Conservation (phyloP, 2,329 filamentous ascomycete genomes). For the Xylariaceae sp. region DNA sequence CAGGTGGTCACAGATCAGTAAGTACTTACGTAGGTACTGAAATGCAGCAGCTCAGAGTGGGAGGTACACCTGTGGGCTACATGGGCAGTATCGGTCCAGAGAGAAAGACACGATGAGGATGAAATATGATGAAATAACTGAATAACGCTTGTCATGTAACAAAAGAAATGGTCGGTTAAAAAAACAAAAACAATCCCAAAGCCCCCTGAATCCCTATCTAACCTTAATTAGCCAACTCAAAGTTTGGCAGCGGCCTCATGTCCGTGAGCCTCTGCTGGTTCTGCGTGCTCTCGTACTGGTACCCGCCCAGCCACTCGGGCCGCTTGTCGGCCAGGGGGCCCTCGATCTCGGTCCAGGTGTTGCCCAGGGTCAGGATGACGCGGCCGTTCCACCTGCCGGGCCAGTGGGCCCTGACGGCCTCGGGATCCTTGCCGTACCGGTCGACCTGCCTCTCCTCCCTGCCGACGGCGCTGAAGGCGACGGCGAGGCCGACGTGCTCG, state of each 20-base stretch:
- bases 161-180: no score
- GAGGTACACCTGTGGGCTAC: no score
- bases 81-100: no score
- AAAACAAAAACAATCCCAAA: no score
- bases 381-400: constrained; percentile 32
- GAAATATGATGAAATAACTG: no score
- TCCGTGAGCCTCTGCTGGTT: constrained; percentile 30
- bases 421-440: constrained; percentile 32
- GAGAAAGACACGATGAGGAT: no score
- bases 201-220: no score
- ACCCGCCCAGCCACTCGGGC: constrained; percentile 28
- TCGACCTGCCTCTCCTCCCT: constrained; percentile 28
- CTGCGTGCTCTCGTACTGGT: constrained; percentile 23
- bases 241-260: constrained; percentile 18
- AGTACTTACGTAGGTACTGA: no score
- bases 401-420: neutral
- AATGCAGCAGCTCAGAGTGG: no score
- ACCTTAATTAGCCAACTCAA: neutral
- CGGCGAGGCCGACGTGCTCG: constrained; percentile 29
- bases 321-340: constrained; percentile 19
- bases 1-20: no score
- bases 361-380: constrained; percentile 31
- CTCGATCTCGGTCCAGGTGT: constrained; percentile 33
- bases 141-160: no score
- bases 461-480: constrained; percentile 34